Evolutionary conservation across 2,329 filamentous ascomycete species (phyloP), one percentile per base, ranked within the genome.

Genomic region (Fusarium robinianum): DNA sequence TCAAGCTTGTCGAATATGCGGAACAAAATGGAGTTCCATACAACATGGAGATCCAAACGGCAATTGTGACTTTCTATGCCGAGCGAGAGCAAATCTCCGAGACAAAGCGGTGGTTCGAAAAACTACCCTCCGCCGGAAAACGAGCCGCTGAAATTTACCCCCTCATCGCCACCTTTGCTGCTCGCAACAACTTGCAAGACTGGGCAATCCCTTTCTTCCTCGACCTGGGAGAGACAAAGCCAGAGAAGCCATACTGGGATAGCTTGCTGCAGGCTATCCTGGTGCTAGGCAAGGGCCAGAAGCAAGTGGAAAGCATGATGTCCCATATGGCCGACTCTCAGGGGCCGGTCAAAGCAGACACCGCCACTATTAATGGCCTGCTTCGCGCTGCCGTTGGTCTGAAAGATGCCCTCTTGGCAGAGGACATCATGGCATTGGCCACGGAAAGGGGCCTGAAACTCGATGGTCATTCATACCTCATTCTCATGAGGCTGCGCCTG

Each of bases 401-500:
- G 41, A 75, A 84, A 8, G 84, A 95, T 57, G 76, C 83, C 0
- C 82, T 87, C 55, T 72, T 88, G 31, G 88, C 88, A 5, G 84
- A 91, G 62, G 79, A 88, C 9, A 87, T 91, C 51, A 75, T 90
- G 32, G 70, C 78, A 2, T 69, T 96, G 8, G 83, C 84, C 2
- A 65, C 78, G 30, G 81, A 84, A 58, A 79, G 83, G 58, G 79
- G 77, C 5, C 79, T 96, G 15, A 65, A 75, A 37, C 80, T 87
- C 0, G 80, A 95, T 63, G 78, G 81, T 8, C 74, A 76, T 35
- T 95, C 90, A 0, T 85, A 81, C 55, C 76, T 89, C 32, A 74
- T 95, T 36, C 83, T 90, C 61, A 79, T 97, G 57, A 79, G 85
- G 44, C 87, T 94, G 58, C 82, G 84, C 9, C 75, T 95, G n/a